A percentile compares a stretch with the other conserved stretches of the same genome.
These are phyloP conservation scores for Penicillium polonicum DNA, from an alignment of 2,329 filamentous ascomycete genomes.

Conservation along the genomic window DNA sequence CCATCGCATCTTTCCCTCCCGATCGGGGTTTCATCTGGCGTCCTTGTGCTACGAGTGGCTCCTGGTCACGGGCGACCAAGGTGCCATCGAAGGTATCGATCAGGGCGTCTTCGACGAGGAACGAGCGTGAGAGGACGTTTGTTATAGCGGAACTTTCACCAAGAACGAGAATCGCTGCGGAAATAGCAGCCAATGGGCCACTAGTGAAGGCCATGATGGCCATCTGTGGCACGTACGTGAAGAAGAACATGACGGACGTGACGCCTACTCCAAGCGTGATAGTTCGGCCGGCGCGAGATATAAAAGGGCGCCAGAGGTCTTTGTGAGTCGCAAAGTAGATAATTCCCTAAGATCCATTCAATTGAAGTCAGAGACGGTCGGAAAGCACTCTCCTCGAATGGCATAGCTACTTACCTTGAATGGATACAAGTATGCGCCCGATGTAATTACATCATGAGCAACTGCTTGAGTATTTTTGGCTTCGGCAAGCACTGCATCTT, in stretches of 20 bases:
- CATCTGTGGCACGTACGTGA: slow-evolving; percentile 83
- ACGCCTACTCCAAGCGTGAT: slow-evolving; percentile 70
- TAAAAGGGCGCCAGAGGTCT: slow-evolving; percentile 59
- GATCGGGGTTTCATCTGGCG: slow-evolving; percentile 63
- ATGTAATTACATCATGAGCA: slow-evolving; percentile 68
- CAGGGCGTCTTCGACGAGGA: slow-evolving; percentile 76
- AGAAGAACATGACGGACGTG: slow-evolving; percentile 77
- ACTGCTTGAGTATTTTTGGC: slow-evolving; percentile 64
- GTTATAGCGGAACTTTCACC: slow-evolving; percentile 56
- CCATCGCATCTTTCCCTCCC: slow-evolving; percentile 49
- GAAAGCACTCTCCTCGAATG: no score
- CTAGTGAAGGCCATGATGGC: slow-evolving; percentile 80
- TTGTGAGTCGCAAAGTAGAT: slow-evolving; percentile 59
- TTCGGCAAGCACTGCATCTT: slow-evolving; percentile 65
- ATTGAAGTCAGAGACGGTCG: not conserved
- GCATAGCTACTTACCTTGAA: slow-evolving; percentile 56
- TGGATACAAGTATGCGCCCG: slow-evolving; percentile 81
- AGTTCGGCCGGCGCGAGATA: slow-evolving; percentile 59
- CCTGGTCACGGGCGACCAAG: slow-evolving; percentile 55
- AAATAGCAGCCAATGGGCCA: slow-evolving; percentile 66
- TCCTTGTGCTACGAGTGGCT: slow-evolving; percentile 68
- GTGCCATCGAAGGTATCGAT: slow-evolving; percentile 85
- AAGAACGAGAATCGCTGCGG: slow-evolving; percentile 59
- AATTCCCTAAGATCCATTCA: slow-evolving; percentile 52
- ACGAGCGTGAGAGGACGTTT: slow-evolving; percentile 61